phyloP scores from a whole-genome alignment of 257 asterid genomes.

The Prunella vulgaris region DNA sequence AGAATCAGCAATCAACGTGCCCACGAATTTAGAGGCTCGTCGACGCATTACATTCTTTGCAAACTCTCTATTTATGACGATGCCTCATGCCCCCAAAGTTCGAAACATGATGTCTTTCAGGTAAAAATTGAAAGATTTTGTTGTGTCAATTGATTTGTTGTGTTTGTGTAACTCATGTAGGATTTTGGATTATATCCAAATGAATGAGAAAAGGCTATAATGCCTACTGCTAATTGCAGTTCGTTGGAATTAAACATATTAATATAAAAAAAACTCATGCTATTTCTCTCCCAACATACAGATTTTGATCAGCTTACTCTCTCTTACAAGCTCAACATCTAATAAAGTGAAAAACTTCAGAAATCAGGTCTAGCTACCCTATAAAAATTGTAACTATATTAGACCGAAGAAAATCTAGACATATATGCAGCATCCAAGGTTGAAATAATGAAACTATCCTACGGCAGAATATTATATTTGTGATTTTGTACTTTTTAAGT shows the following conservation, averaged over 20 bases:
- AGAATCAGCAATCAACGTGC: constrained; percentile 96
- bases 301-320: background rate
- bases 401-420: too few species aligned
- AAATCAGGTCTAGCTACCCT: too few species aligned
- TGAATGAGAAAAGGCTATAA: too few species aligned
- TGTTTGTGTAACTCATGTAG: background rate
- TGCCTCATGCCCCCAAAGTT: constrained; percentile 94
- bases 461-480: too few species aligned
- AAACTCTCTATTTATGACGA: constrained; percentile 90
- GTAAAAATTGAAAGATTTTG: constrained; percentile 39
- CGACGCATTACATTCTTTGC: constrained; percentile 93
- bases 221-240: background rate
- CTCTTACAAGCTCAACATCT: background rate
- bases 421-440: too few species aligned
- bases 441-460: too few species aligned
- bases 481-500: too few species aligned
- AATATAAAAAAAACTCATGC: background rate
- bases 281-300: background rate
- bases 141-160: constrained; percentile 15
- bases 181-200: background rate
- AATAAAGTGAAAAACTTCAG: too few species aligned
- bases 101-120: constrained; percentile 96
- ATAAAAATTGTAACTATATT: too few species aligned
- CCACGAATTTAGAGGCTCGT: constrained; percentile 90
- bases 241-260: background rate